Base-by-base conservation (phyloP, 495 filamentous ascomycete genomes). In the Penicillium lagena region DNA sequence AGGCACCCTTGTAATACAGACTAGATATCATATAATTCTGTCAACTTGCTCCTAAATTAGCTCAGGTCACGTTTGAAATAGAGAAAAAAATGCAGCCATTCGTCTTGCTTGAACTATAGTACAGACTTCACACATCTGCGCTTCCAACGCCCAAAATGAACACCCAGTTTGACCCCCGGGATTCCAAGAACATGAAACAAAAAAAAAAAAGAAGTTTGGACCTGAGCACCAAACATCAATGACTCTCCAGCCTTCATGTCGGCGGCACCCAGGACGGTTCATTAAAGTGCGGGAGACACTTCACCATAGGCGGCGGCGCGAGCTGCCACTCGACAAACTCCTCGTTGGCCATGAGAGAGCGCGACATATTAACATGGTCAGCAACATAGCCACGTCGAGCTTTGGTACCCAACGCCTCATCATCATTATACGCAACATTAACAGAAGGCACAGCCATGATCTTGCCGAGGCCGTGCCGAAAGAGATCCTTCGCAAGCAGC, bases 401-500 rank as follows among this genome's bases (percentile, higher is more conserved):
- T 55, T 75, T 79, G 12, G 67, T 68, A 37, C 52, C 51, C 29
- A 43, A 45, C 2, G 60, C 68, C 12, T 50, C 46, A 27, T 62
- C 50, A 43, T 70, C 56, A 5, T 57, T 59, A 44, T 75, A 77
- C 37, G 61, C 73, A 3, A 77, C 40, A 52, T 75, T 79, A 5
- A 77, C 59, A 1, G 55, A 48, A 35, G 75, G 72, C n/a, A 78
- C 68, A 2, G 73, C 72, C 7, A 67, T 60, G 29, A 77, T 73
- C 49, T 64, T 71, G 8, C 67, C 68, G 34, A 61, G 63, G 1
- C 73, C 72, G 4, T 53, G 32, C 7, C 42, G 49, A 69, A 71
- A 79, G 41, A 78, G 27, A 40, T 79, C 73, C 46, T 76, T 78
- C 41, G 65, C 67, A 11, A 78, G 66, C 30, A 75, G 31, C 39